Evolutionary conservation across 148 eudicot genomes (phyloP).

Genomic region (Linanthus parryae): DNA sequence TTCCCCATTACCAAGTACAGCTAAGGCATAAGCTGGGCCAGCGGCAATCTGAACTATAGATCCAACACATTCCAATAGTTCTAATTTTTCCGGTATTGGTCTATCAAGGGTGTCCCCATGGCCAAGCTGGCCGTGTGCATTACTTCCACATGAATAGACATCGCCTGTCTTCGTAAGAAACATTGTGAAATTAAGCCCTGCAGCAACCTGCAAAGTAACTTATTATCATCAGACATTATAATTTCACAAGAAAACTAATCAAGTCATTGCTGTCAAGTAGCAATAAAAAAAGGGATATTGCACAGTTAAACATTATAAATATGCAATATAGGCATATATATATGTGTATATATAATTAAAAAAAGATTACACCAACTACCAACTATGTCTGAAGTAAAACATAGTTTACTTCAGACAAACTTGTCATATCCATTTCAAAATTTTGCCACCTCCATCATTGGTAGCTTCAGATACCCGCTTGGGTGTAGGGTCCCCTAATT

Average conservation of each 20-base stretch:
- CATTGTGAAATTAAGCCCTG: slow-evolving; percentile 80
- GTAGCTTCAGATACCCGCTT: no score
- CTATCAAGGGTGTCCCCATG: slow-evolving; percentile 77
- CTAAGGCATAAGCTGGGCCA: slow-evolving; percentile 79
- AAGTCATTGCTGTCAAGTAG: no score
- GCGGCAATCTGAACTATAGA: slow-evolving; percentile 71
- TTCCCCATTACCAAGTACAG: slow-evolving; percentile 63
- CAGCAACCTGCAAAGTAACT: slow-evolving; percentile 61
- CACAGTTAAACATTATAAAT: no score
- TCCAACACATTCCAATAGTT: slow-evolving; percentile 41
- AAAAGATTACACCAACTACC: no score
- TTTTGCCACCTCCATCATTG: no score
- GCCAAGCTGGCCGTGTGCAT: slow-evolving; percentile 85
- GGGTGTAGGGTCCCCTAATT: no score
- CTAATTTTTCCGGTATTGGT: slow-evolving; percentile 56
- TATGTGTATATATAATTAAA: no score
- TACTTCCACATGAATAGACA: slow-evolving; percentile 82
- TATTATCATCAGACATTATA: not conserved
- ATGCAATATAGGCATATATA: no score
- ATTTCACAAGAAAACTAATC: not conserved
- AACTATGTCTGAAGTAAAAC: no score
- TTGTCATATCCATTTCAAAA: no score
- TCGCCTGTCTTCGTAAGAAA: slow-evolving; percentile 74
- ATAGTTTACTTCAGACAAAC: no score
- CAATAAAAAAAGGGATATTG: no score